A percentile compares a stretch with the other conserved stretches of the same genome.
Conservation (phyloP, 345 rosid species). For the Hevea brasiliensis region DNA sequence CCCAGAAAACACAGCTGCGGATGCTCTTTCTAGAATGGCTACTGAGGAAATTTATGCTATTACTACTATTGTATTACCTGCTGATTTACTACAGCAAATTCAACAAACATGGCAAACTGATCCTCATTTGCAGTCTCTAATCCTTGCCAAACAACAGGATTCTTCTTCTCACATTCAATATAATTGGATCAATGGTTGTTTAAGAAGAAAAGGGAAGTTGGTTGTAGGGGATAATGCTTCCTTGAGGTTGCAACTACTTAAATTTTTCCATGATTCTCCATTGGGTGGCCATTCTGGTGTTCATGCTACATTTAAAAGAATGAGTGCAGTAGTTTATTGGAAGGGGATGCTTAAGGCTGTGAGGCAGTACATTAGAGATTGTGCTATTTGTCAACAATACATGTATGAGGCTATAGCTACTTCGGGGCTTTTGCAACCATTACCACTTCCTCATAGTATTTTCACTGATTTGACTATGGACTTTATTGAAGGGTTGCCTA, state of each 20-base stretch:
- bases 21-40: too few species aligned
- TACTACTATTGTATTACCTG: too few species aligned
- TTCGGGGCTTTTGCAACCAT: accelerated
- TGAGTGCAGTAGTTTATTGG: background rate
- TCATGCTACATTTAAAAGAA: background rate
- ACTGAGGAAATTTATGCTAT: too few species aligned
- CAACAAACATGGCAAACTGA: too few species aligned
- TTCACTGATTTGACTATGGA: background rate
- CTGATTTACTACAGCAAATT: too few species aligned
- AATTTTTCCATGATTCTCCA: background rate
- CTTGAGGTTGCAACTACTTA: background rate
- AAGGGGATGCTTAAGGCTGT: background rate
- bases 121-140: too few species aligned
- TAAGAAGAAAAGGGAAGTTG: background rate
- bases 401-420: background rate
- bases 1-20: too few species aligned
- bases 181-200: background rate
- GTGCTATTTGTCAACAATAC: background rate
- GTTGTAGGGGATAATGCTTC: background rate
- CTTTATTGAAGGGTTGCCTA: background rate
- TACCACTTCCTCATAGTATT: background rate
- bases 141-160: too few species aligned
- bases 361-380: background rate
- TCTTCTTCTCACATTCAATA: background rate
- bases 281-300: background rate